A percentile compares a stretch with the other conserved stretches of the same genome.
These are phyloP conservation scores for Raffaelea albimanens DNA, from an alignment of 2,329 filamentous ascomycete genomes.

Conservation along the genomic window DNA sequence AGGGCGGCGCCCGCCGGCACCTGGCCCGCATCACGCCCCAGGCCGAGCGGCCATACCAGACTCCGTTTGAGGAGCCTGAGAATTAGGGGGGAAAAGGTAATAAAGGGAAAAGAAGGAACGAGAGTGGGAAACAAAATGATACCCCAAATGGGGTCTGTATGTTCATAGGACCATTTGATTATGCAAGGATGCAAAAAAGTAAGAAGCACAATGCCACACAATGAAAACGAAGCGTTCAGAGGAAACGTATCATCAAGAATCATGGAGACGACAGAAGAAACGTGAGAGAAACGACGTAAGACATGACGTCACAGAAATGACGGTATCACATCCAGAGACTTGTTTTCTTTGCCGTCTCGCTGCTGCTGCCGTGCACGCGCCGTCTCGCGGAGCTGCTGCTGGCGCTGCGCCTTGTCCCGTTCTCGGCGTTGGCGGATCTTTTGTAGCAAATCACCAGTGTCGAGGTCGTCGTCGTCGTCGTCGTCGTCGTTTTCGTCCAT, in stretches of 20 bases:
- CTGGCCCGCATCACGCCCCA: slow-evolving; percentile 75
- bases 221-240: too few relatives aligned
- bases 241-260: too few relatives aligned
- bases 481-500: not conserved
- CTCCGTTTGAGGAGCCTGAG: slow-evolving; percentile 33
- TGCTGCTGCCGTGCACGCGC: not conserved
- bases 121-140: too few relatives aligned
- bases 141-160: not conserved
- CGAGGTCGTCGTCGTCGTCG: slow-evolving; percentile 1
- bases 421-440: slow-evolving; percentile 7
- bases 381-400: not conserved
- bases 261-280: too few relatives aligned
- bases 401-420: slow-evolving; percentile 4
- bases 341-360: not conserved
- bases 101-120: not conserved
- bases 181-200: not conserved
- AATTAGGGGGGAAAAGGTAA: not conserved
- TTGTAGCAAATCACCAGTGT: slow-evolving; percentile 6
- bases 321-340: slow-evolving; percentile 4
- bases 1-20: slow-evolving; percentile 67
- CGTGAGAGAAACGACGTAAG: too few relatives aligned
- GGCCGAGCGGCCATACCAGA: slow-evolving; percentile 70
- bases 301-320: slow-evolving; percentile 4
- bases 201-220: not conserved
- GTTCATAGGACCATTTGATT: not conserved